These are phyloP conservation scores for Adansonia digitata DNA, from an alignment of 345 rosid genomes.

Conservation along the genomic window DNA sequence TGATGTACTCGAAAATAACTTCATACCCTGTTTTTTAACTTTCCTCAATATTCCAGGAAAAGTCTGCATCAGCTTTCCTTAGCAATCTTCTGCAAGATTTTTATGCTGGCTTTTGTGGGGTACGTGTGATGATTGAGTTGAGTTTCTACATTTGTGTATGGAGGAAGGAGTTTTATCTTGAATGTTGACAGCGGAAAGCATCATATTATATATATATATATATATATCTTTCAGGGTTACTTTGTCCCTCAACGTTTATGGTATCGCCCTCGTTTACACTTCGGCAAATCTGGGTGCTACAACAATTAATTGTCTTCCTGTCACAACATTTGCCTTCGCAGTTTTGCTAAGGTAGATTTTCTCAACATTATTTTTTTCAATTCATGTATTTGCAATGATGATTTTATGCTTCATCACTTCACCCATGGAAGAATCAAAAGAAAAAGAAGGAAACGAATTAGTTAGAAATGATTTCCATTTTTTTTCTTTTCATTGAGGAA, in stretches of 20 bases:
- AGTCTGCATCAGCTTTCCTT: constrained; percentile 9
- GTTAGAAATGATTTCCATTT: too few relatives aligned
- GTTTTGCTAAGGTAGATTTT: constrained; percentile 16
- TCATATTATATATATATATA: neutral
- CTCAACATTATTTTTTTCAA: neutral
- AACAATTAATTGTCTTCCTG: constrained; percentile 13
- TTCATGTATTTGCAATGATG: too few relatives aligned
- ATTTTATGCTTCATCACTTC: too few relatives aligned
- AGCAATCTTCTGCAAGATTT: constrained; percentile 20
- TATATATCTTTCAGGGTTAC: constrained; percentile 13
- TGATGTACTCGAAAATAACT: neutral
- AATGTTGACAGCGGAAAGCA: too few relatives aligned
- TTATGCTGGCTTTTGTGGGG: constrained; percentile 20
- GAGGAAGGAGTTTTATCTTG: too few relatives aligned
- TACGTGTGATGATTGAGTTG: neutral
- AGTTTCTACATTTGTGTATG: too few relatives aligned
- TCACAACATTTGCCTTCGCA: constrained; percentile 18
- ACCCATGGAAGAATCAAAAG: too few relatives aligned
- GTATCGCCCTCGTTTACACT: constrained; percentile 14
- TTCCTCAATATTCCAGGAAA: constrained; percentile 12
- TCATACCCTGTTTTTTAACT: neutral
- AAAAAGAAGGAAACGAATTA: too few relatives aligned
- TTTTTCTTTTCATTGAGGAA: too few relatives aligned
- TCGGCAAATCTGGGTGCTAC: constrained; percentile 18
- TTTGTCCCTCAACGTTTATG: constrained; percentile 4